phyloP scores from a whole-genome alignment of 306 rosid species.

The Sechiopsis laciniata region DNA sequence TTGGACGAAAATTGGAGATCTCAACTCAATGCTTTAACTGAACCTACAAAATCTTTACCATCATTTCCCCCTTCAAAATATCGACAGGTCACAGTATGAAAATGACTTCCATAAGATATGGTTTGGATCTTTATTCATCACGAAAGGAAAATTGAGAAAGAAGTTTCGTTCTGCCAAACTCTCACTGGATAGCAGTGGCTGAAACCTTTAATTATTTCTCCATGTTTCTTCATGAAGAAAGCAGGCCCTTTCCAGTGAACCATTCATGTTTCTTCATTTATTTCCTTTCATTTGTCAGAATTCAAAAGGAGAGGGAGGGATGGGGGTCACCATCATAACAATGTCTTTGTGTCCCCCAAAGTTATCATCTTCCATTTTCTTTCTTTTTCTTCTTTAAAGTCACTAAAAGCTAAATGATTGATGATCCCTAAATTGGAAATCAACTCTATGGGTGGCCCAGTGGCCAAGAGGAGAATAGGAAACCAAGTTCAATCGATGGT shows the following conservation, averaged over 20 bases:
- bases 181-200: not conserved
- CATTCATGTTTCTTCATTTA: slow-evolving; percentile 11
- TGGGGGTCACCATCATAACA: not conserved
- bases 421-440: slow-evolving; percentile 1
- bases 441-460: no score
- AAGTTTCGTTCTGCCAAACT: not conserved
- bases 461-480: no score
- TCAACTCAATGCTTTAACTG: not conserved
- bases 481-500: no score
- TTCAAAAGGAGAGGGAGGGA: not conserved
- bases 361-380: not conserved
- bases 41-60: not conserved
- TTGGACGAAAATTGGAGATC: not conserved
- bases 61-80: not conserved
- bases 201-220: slow-evolving; percentile 3
- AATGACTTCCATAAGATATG: not conserved
- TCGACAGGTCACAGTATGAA: not conserved
- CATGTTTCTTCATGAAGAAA: slow-evolving; percentile 2
- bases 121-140: slow-evolving; percentile 12
- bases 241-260: slow-evolving; percentile 13
- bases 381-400: slow-evolving; percentile 1
- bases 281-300: slow-evolving; percentile 7
- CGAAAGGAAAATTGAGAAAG: not conserved
- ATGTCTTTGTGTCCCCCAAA: not conserved
- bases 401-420: slow-evolving; percentile 12